These are phyloP conservation scores for Lizonia empirigonia DNA, from an alignment of 2,329 filamentous ascomycete species.

Conservation along the genomic window DNA sequence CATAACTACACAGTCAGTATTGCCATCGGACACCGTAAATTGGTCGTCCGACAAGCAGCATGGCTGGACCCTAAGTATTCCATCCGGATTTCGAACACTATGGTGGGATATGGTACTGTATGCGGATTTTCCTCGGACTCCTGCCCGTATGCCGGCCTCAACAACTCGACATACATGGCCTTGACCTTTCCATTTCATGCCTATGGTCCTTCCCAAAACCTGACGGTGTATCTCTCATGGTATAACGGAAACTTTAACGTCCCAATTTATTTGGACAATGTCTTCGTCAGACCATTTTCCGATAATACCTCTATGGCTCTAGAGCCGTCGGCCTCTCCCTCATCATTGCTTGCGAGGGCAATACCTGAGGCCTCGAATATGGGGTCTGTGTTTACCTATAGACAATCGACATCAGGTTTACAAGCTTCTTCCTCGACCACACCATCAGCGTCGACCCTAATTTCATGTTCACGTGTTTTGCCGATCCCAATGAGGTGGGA, in stretches of 20 bases:
- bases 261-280: background rate
- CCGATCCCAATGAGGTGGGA: background rate
- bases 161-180: background rate
- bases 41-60: background rate
- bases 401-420: background rate
- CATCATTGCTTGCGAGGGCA: background rate
- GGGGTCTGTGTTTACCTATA: background rate
- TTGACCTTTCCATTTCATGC: background rate
- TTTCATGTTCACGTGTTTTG: background rate
- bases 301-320: background rate
- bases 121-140: conserved; percentile 1
- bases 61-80: conserved; percentile 2
- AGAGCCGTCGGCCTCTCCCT: background rate
- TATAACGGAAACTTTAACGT: conserved; percentile 9
- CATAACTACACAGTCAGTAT: background rate
- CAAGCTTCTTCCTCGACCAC: background rate
- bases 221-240: conserved; percentile 7
- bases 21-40: background rate
- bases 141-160: background rate
- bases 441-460: background rate
- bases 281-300: background rate
- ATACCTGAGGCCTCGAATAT: too few species aligned
- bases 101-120: background rate
- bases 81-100: background rate
- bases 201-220: background rate